A percentile compares a stretch with the other conserved stretches of the same genome.
These are phyloP conservation scores for Aspergillus ellipticus DNA, from an alignment of 495 filamentous ascomycete species.

Conservation along the genomic window DNA sequence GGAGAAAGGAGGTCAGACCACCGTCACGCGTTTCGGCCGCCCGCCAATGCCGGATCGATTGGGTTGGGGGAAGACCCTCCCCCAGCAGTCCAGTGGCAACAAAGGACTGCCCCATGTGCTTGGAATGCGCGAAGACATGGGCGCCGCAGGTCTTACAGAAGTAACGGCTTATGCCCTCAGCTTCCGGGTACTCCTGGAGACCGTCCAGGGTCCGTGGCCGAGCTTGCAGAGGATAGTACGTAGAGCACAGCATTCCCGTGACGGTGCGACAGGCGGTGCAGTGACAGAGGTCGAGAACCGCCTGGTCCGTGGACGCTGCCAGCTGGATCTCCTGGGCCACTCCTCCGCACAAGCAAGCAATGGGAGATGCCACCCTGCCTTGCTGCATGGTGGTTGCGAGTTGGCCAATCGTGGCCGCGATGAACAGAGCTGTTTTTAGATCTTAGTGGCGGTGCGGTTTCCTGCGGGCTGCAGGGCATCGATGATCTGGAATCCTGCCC, in stretches of 20 bases:
- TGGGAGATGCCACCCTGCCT: slow-evolving; percentile 18
- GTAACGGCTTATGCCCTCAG: slow-evolving; percentile 49
- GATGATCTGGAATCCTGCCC: too few relatives aligned
- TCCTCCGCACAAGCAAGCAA: slow-evolving; percentile 57
- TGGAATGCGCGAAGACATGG: slow-evolving; percentile 49
- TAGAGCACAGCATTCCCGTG: slow-evolving; percentile 55
- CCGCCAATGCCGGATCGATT: slow-evolving; percentile 44
- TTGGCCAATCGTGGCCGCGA: background rate
- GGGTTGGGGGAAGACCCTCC: slow-evolving; percentile 30
- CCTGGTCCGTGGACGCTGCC: slow-evolving; percentile 22
- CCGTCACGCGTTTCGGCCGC: slow-evolving; percentile 53
- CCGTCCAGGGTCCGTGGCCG: slow-evolving; percentile 28
- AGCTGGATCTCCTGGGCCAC: slow-evolving; percentile 41
- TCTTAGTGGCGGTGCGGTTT: background rate
- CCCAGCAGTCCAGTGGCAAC: slow-evolving; percentile 44
- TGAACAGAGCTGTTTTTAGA: background rate
- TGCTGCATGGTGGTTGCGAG: slow-evolving; percentile 1
- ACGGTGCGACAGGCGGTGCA: slow-evolving; percentile 59
- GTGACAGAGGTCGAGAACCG: slow-evolving; percentile 54
- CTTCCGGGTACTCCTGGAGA: slow-evolving; percentile 47
- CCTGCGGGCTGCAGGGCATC: too few relatives aligned
- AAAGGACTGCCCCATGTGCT: slow-evolving; percentile 30
- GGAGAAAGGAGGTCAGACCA: slow-evolving; percentile 52
- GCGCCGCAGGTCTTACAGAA: slow-evolving; percentile 70
- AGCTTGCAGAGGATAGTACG: slow-evolving; percentile 44